Percentiles rank a stretch among this genome's conserved stretches.
These are phyloP conservation scores for Skeletonema tropicum DNA, from an alignment of 108 stramenopile genomes.

Conservation along the genomic window DNA sequence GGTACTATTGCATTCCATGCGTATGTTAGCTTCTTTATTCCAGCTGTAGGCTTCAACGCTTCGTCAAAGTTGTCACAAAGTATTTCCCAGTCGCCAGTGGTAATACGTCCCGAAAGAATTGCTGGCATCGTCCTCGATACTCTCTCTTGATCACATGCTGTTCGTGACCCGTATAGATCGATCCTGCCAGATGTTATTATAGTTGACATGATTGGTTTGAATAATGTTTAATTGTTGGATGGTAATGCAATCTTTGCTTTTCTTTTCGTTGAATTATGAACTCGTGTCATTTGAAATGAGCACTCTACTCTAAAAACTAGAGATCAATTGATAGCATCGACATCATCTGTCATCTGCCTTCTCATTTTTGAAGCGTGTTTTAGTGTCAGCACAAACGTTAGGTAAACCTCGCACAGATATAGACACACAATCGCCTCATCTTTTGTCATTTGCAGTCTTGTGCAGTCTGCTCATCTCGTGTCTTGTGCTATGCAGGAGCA, in stretches of 20 bases:
- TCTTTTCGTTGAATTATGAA: background rate
- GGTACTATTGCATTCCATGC: slow-evolving; percentile 1
- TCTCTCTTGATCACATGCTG: slow-evolving; percentile 4
- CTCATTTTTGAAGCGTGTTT: too few species aligned
- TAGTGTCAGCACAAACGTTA: too few species aligned
- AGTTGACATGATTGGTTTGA: background rate
- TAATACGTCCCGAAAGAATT: background rate
- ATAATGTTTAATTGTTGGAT: too few species aligned
- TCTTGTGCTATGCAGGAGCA: too few species aligned
- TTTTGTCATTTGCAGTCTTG: too few species aligned
- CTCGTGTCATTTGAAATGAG: background rate
- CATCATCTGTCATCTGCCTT: too few species aligned
- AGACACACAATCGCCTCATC: too few species aligned
- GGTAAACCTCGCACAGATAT: too few species aligned
- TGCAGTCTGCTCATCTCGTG: too few species aligned
- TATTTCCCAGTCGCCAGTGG: background rate
- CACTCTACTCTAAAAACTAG: too few species aligned
- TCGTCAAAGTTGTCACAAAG: background rate
- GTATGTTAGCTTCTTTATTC: background rate
- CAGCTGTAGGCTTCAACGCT: background rate
- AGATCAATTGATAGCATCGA: too few species aligned
- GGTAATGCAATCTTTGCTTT: too few species aligned
- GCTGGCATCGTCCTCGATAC: slow-evolving; percentile 3
- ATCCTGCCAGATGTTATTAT: background rate
- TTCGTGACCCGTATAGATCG: background rate